Evolutionary conservation across 2,329 filamentous ascomycete species (phyloP).

Genomic region (Botryotinia globosa): DNA sequence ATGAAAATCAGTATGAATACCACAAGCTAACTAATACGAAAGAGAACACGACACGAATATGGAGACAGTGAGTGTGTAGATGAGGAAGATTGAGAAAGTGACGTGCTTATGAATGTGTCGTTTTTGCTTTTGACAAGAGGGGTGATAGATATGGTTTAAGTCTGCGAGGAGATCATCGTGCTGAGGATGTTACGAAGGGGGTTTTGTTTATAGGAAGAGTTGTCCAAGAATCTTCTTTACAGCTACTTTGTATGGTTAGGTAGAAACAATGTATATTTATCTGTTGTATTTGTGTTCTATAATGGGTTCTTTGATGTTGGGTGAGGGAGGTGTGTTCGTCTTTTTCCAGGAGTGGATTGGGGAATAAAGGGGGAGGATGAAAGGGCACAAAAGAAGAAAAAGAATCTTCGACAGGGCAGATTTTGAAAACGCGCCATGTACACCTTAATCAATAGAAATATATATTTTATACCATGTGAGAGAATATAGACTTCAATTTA

Average conservation of each 20-base stretch:
- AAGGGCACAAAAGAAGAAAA: neutral
- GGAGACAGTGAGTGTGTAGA: too few relatives aligned
- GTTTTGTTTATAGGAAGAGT: too few relatives aligned
- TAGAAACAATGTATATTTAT: fast-evolving
- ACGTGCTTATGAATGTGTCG: too few relatives aligned
- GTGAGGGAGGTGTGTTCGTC: neutral
- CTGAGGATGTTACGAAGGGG: neutral
- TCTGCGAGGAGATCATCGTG: neutral
- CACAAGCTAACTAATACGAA: too few relatives aligned
- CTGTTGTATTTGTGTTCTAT: neutral
- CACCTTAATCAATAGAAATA: neutral
- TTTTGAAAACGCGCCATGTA: neutral
- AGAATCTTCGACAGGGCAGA: neutral
- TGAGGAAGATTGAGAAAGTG: neutral
- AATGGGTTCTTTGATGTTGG: neutral
- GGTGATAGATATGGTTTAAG: neutral
- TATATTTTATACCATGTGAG: neutral
- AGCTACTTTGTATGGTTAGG: neutral
- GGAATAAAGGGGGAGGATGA: neutral
- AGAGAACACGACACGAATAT: too few relatives aligned
- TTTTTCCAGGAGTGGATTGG: neutral
- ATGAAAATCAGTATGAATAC: too few relatives aligned
- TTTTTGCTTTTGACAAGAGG: too few relatives aligned
- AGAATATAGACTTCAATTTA: neutral
- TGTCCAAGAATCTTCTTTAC: too few relatives aligned